phyloP scores from a whole-genome alignment of 148 eudicot species.

The Polygonum aviculare region DNA sequence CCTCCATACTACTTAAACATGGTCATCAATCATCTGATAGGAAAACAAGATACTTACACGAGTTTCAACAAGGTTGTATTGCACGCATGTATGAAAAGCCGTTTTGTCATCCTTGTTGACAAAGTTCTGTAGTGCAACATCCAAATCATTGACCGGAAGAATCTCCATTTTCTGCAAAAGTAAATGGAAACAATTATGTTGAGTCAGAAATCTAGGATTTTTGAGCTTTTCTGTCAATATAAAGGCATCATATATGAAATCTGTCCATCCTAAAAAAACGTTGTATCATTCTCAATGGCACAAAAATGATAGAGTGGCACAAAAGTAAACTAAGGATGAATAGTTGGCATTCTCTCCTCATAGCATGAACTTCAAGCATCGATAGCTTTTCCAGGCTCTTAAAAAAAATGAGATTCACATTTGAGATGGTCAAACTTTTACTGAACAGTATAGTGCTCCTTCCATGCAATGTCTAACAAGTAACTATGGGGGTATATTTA shows the following conservation, averaged over 20 bases:
- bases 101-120: constrained; percentile 91
- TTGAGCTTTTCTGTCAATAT: neutral
- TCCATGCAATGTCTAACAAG: neutral
- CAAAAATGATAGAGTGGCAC: no score
- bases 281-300: neutral
- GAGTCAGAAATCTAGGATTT: neutral
- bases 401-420: neutral
- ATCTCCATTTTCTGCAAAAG: constrained; percentile 91
- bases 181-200: neutral
- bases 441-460: neutral
- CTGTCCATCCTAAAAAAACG: neutral
- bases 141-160: constrained; percentile 93
- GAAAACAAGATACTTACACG: constrained; percentile 50
- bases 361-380: neutral
- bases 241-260: neutral
- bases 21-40: neutral
- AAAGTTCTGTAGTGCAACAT: constrained; percentile 89
- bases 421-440: neutral
- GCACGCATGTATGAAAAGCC: constrained; percentile 87
- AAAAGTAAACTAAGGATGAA: neutral
- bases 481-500: neutral
- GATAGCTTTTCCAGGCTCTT: neutral
- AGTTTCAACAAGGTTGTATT: constrained; percentile 89
- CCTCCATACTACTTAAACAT: neutral
- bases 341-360: no score